These are phyloP conservation scores for Penicillium canariense DNA, from an alignment of 495 filamentous ascomycete species.

Conservation along the genomic window DNA sequence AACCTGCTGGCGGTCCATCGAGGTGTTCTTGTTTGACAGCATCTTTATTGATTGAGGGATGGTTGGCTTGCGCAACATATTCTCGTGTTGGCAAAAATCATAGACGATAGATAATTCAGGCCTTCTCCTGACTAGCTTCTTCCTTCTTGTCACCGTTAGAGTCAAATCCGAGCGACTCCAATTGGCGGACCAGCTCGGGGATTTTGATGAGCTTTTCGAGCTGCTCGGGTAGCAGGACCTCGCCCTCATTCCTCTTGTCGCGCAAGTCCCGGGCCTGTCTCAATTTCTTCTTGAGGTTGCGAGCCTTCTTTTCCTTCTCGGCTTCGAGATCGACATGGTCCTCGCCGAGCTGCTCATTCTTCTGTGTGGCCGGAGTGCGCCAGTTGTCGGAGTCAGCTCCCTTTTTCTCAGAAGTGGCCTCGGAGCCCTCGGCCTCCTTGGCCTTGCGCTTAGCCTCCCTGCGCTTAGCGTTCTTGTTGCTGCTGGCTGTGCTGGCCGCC, in stretches of 20 bases:
- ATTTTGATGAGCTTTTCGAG: constrained; percentile 97
- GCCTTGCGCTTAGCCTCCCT: constrained; percentile 87
- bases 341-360: constrained; percentile 32
- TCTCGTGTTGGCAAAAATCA: too few relatives aligned
- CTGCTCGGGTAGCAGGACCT: constrained; percentile 84
- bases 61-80: too few relatives aligned
- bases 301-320: constrained; percentile 88
- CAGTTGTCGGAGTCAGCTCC: constrained; percentile 33
- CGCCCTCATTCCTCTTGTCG: constrained; percentile 86
- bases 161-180: constrained; percentile 85
- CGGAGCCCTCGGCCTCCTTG: constrained; percentile 52
- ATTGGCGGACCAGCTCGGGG: constrained; percentile 83
- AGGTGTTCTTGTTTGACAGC: not conserved
- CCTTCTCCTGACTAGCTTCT: constrained; percentile 9
- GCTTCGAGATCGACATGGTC: constrained; percentile 60
- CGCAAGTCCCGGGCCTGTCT: constrained; percentile 87
- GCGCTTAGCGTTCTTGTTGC: constrained; percentile 92
- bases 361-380: constrained; percentile 26
- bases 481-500: constrained; percentile 48
- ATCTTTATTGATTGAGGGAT: too few relatives aligned
- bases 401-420: constrained; percentile 39
- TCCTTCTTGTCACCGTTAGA: constrained; percentile 54
- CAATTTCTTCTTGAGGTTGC: constrained; percentile 94
- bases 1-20: not conserved
- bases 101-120: too few relatives aligned